A percentile compares a stretch with the other conserved stretches of the same genome.
phyloP scores from a whole-genome alignment of 495 filamentous ascomycete genomes.

The Wilcoxina mikolae region DNA sequence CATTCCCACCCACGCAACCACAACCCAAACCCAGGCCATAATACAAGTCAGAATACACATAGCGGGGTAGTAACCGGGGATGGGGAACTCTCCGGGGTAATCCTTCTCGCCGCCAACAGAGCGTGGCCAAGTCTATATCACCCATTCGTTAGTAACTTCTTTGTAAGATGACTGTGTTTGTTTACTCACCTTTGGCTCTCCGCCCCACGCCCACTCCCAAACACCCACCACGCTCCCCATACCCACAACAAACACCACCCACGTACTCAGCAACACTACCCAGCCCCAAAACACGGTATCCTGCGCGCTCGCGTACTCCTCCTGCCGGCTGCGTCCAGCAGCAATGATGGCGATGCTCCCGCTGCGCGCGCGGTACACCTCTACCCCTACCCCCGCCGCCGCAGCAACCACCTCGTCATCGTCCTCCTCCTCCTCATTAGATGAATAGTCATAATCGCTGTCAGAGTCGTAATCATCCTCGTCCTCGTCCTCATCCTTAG shows the following conservation, averaged over 20 bases:
- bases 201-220: conserved; percentile 99
- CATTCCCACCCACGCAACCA: conserved; percentile 95
- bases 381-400: neutral
- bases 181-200: conserved; percentile 31
- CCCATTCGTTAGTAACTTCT: too few relatives aligned
- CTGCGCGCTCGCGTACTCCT: too few relatives aligned
- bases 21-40: conserved; percentile 98
- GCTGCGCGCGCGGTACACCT: conserved; percentile 8
- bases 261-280: conserved; percentile 76
- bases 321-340: too few relatives aligned
- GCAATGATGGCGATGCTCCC: conserved; percentile 15
- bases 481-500: neutral
- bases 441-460: neutral
- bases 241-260: conserved; percentile 85
- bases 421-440: neutral
- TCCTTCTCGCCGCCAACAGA: conserved; percentile 70
- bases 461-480: neutral
- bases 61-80: conserved; percentile 92
- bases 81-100: conserved; percentile 67
- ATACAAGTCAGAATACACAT: conserved; percentile 81
- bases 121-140: neutral
- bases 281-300: conserved; percentile 97
- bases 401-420: neutral
- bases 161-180: too few relatives aligned
- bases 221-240: conserved; percentile 93